These are phyloP conservation scores for Fusarium equiseti DNA, from an alignment of 2,329 filamentous ascomycete species.

Conservation along the genomic window DNA sequence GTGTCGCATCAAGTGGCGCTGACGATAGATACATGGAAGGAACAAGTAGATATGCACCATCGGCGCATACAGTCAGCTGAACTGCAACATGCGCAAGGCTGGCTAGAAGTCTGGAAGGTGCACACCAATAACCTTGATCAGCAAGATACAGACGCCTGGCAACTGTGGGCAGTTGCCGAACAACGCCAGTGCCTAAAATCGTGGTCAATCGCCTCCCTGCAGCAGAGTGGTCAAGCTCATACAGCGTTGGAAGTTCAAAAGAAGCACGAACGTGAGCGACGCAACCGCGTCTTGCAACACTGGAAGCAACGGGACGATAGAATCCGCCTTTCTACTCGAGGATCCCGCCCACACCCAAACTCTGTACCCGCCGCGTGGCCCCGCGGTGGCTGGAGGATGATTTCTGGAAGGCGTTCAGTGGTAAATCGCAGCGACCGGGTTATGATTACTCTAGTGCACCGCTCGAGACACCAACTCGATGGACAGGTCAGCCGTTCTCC, in stretches of 20 bases:
- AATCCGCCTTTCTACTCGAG: constrained; percentile 21
- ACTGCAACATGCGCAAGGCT: constrained; percentile 36
- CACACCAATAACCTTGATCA: constrained; percentile 41
- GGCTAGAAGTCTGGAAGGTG: constrained; percentile 44
- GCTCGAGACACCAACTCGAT: constrained; percentile 60
- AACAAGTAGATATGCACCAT: constrained; percentile 32
- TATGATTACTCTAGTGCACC: constrained; percentile 39
- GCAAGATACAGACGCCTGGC: constrained; percentile 46
- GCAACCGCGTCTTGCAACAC: constrained; percentile 48
- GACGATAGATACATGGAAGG: constrained; percentile 40
- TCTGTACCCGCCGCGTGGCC: constrained; percentile 31
- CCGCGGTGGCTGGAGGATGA: constrained; percentile 46
- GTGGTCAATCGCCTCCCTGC: constrained; percentile 55
- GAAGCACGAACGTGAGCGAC: constrained; percentile 51
- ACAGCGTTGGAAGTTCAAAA: constrained; percentile 52
- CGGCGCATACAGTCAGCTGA: constrained; percentile 35
- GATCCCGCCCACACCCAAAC: constrained; percentile 22
- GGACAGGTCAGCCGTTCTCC: constrained; percentile 57
- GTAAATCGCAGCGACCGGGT: constrained; percentile 40
- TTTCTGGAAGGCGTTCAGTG: constrained; percentile 44
- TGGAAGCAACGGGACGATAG: constrained; percentile 48
- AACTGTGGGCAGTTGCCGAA: constrained; percentile 50
- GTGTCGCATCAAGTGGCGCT: constrained; percentile 21
- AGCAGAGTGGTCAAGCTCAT: constrained; percentile 54
- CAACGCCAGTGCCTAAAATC: constrained; percentile 52